Base-by-base conservation (phyloP, 192 early-diverging fungal genomes). In the Gryganskiella cystojenkinii region DNA sequence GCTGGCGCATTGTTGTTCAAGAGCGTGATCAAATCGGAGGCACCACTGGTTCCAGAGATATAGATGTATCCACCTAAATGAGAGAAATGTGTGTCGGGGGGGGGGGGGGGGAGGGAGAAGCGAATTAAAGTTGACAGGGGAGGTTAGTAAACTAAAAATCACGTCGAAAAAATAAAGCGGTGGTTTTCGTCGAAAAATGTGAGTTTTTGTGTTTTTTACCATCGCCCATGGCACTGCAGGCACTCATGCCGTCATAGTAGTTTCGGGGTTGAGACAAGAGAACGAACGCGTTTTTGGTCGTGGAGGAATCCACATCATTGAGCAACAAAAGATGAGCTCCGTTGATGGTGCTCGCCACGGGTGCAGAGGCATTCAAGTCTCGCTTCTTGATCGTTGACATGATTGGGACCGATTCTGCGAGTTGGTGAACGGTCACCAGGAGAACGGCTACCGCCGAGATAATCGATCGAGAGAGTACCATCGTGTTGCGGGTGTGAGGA, bases 51-150 rank as follows among this genome's bases (percentile, higher is more conserved):
- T 24, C 60, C 60, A 20, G 60, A 27, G 2, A 61, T 61, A 11
- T 47, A 61, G 31, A 50, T 61, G 45, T 61, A 61, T 14, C 60
- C 60, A 24, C 60, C 60, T 61, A 40, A 24, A 51, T 31, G 52
- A 14, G 27, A 22, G 13, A 53, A 28, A 46, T 30, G 27, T 8
- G 24, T 3, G 52, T 54, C 9, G 4, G 51, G 11, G 4, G 13
- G 15, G 17, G 30, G 5, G 25, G 14, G 9, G n/a, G n/a, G n/a
- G n/a, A n/a, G 30, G 27, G 20, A 4, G 15, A 28, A 17, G 6
- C 1, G 24, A 27, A 50, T 10, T 22, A 27, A 30, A 30, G 19
- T 30, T 3, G 31, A 31, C 11, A 25, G 33, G 2, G 3, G 1
- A 31, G 17, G 0, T 8, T 17, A 8, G 1, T 8, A 9, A 30